Conservation (phyloP, 495 filamentous ascomycete species). For the Neurospora cerealis region DNA sequence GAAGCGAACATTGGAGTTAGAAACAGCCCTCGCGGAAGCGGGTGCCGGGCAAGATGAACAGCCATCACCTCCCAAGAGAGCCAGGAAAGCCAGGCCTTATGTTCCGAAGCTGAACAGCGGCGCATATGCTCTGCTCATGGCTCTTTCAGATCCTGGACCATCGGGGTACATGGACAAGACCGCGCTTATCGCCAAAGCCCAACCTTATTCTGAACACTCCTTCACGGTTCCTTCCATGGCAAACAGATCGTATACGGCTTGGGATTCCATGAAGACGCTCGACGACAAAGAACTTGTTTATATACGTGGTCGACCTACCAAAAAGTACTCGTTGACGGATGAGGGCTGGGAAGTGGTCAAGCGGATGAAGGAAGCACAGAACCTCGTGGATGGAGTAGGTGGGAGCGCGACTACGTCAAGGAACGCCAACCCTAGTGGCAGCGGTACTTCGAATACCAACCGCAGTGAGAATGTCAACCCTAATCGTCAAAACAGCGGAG, state of each 20-base stretch:
- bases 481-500: neutral
- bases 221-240: conserved; percentile 58
- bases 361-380: conserved; percentile 45
- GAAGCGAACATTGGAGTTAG: conserved; percentile 16
- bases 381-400: neutral
- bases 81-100: conserved; percentile 56
- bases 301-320: conserved; percentile 56
- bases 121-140: conserved; percentile 63
- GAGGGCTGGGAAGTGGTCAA: conserved; percentile 72
- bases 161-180: conserved; percentile 52
- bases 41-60: conserved; percentile 19
- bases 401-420: rapidly evolving
- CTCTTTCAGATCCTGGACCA: conserved; percentile 47
- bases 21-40: conserved; percentile 11
- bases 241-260: conserved; percentile 69
- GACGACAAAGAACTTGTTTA: conserved; percentile 66
- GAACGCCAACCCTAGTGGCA: neutral
- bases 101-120: conserved; percentile 64
- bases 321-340: conserved; percentile 63
- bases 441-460: neutral
- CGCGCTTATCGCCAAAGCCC: conserved; percentile 58
- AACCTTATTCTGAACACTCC: too few species aligned
- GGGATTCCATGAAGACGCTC: conserved; percentile 78
- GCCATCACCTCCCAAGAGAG: conserved; percentile 51
- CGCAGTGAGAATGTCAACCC: neutral